phyloP scores from a whole-genome alignment of 805 yeast species.

The Myxozyma neotropica region DNA sequence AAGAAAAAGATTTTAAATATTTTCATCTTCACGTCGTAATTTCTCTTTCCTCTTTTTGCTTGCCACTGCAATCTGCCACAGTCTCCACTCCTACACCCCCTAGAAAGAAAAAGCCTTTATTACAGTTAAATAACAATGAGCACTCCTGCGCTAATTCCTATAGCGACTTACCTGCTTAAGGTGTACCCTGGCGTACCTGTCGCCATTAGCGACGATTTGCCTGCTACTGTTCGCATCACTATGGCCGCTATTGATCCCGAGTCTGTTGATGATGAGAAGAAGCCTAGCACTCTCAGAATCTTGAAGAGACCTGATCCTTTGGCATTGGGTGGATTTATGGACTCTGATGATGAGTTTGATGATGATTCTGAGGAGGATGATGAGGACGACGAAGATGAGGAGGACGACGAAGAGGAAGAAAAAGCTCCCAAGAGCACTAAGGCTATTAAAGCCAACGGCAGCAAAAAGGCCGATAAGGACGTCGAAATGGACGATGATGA shows the following conservation, averaged over 20 bases:
- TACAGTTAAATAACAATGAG: conserved; percentile 1
- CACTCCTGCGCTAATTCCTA: conserved; percentile 65
- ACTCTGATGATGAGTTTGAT: conserved; percentile 37
- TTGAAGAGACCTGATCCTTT: conserved; percentile 61
- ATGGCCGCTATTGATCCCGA: conserved; percentile 93
- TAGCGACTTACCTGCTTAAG: conserved; percentile 83
- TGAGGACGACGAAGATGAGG: conserved; percentile 40
- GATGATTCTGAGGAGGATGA: conserved; percentile 41
- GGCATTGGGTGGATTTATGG: conserved; percentile 32
- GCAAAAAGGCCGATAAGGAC: conserved; percentile 42
- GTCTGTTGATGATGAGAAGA: conserved; percentile 61
- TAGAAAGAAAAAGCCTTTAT: neutral
- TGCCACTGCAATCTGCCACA: neutral
- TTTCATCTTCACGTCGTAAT: neutral
- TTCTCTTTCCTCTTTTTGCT: neutral
- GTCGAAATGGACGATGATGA: conserved; percentile 54
- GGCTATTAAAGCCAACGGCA: conserved; percentile 44
- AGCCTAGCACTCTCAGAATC: conserved; percentile 87
- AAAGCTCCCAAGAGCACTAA: conserved; percentile 44
- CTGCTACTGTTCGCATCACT: conserved; percentile 83
- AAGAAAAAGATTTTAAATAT: conserved; percentile 6
- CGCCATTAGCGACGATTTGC: conserved; percentile 84
- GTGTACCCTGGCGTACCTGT: conserved; percentile 85
- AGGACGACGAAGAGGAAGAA: conserved; percentile 45
- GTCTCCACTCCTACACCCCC: too few species aligned